Evolutionary conservation across 257 asterid genomes (phyloP), one percentile per base, ranked within the genome.

Genomic region (Nyctanthes arbortristis): DNA sequence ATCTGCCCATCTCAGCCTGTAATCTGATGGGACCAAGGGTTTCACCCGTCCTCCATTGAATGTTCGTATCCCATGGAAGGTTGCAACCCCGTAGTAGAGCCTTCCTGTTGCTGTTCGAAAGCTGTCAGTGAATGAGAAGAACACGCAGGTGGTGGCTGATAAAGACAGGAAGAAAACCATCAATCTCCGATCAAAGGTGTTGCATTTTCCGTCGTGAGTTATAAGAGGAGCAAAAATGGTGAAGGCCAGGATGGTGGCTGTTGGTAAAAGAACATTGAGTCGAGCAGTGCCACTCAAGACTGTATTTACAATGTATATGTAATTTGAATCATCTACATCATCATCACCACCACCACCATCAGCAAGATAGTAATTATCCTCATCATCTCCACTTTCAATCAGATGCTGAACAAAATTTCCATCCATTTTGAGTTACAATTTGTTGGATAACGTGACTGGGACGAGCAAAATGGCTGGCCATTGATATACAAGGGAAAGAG

Each of bases 111-210:
- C 82, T 1, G 89, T 68, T 0, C 77, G 67, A 34, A 83, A 81
- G 74, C 91, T 87, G 63, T 87, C 89, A 0, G 88, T 87, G 65
- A 87, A 54, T 0, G 90, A 79, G 64, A 85, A 81, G 80, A 87
- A 80, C 57, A 85, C 73, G 7, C 89, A 84, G 0, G 84, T 83
- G 5, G 59, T 34, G 2, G 88, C 80, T 35, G 81, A 83, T 11
- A 83, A 14, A 14, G 77, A 74, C 64, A 80, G 61, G 81, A 80
- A 81, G 52, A 63, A 14, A 45, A 79, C 83, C 73, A 77, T 81
- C 22, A 79, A 64, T 78, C 86, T 81, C 63, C 68, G 69, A 56
- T 81, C 87, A 9, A 70, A 20, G 37, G 71, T n/a, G 73, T 76
- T 77, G 84, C 91, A 88, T 66, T 80, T 75, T 36, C 95, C 91